Conservation (phyloP, 768 basidiomycete genomes). For the Boletus insuetus region DNA sequence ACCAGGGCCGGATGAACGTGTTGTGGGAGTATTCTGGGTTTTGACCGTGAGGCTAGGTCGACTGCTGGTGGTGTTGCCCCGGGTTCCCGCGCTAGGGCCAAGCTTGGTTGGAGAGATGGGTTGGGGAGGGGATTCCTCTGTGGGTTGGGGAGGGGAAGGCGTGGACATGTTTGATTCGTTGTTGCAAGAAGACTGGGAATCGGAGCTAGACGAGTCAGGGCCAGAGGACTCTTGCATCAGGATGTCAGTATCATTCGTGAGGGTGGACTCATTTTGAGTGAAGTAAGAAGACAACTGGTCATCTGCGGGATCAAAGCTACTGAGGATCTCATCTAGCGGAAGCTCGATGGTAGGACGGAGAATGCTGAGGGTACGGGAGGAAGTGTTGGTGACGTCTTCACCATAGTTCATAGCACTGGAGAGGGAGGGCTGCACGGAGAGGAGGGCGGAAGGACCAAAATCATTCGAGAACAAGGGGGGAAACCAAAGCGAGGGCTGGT, state of each 20-base stretch:
- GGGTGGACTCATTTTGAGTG: slow-evolving; percentile 7
- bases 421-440: slow-evolving; percentile 65
- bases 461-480: slow-evolving; percentile 70
- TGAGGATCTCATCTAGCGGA: slow-evolving; percentile 78
- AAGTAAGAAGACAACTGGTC: slow-evolving; percentile 8
- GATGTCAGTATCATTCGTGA: slow-evolving; percentile 20
- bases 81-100: slow-evolving; percentile 50
- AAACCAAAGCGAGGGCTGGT: slow-evolving; percentile 54
- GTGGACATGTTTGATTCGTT: slow-evolving; percentile 8
- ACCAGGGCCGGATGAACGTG: slow-evolving; percentile 57
- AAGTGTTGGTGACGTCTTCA: slow-evolving; percentile 57
- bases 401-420: slow-evolving; percentile 74
- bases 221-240: slow-evolving; percentile 28
- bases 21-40: slow-evolving; percentile 45
- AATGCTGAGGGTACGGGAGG: slow-evolving; percentile 57
- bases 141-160: slow-evolving; percentile 37
- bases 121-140: slow-evolving; percentile 44
- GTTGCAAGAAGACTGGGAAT: slow-evolving; percentile 4
- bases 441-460: slow-evolving; percentile 75
- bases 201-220: slow-evolving; percentile 10
- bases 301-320: slow-evolving; percentile 26
- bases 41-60: slow-evolving; percentile 63
- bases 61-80: slow-evolving; percentile 41
- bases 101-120: slow-evolving; percentile 60
- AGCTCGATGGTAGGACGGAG: slow-evolving; percentile 80